Conservation (phyloP, 208 protist species). For the Novymonas esmeraldas region DNA sequence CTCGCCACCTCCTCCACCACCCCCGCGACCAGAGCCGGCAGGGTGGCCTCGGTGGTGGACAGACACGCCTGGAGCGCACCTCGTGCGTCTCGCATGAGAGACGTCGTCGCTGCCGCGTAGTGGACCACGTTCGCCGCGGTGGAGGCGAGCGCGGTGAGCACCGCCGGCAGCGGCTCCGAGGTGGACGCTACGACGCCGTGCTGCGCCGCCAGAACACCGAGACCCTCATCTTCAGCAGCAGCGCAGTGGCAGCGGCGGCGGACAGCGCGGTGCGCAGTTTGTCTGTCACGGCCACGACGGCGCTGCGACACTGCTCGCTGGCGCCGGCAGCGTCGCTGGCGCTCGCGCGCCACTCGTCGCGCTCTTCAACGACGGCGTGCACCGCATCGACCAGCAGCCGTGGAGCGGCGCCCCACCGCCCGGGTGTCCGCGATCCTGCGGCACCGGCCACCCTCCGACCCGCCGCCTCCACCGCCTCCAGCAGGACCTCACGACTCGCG, state of each 20-base stretch:
- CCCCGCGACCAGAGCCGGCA: slow-evolving; percentile 6
- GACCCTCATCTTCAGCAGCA: no score
- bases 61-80: slow-evolving; percentile 15
- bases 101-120: neutral
- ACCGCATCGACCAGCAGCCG: neutral
- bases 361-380: neutral
- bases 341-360: neutral
- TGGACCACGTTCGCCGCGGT: neutral
- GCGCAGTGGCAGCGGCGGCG: neutral
- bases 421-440: neutral
- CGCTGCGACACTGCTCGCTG: neutral
- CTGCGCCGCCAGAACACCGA: no score
- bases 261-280: neutral
- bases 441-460: no score
- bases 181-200: no score
- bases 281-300: neutral
- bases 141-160: neutral
- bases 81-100: slow-evolving; percentile 2
- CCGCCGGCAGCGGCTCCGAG: no score
- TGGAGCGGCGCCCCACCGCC: neutral
- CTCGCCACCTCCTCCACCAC: slow-evolving; percentile 3
- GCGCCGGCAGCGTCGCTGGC: neutral
- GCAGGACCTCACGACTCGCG: slow-evolving; percentile 3
- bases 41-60: neutral
- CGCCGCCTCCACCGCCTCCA: neutral